Evolutionary conservation across 2,329 filamentous ascomycete genomes (phyloP).

Genomic region (Phialemonium atrogriseum): DNA sequence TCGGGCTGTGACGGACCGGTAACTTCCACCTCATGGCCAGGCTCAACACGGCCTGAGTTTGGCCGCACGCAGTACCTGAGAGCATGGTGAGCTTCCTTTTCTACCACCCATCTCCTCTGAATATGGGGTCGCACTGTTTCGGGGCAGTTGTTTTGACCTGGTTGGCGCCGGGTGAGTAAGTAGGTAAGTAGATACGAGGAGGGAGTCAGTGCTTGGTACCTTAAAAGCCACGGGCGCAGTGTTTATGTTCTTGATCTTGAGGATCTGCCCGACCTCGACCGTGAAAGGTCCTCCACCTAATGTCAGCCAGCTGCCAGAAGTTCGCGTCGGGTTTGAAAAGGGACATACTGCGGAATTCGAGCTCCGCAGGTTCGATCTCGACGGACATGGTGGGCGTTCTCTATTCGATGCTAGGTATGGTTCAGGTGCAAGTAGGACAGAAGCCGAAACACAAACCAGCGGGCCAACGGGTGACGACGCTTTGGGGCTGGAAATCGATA

Average conservation of each 20-base stretch:
- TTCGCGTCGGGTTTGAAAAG: constrained; percentile 2
- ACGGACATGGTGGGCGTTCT: constrained; percentile 77
- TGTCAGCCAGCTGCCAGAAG: constrained; percentile 13
- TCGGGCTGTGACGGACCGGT: constrained; percentile 55
- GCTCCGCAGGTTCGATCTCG: constrained; percentile 83
- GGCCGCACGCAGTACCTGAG: constrained; percentile 91
- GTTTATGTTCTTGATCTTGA: constrained; percentile 59
- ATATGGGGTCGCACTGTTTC: constrained; percentile 91
- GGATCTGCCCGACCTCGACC: constrained; percentile 54
- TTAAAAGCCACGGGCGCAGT: constrained; percentile 60
- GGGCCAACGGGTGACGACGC: not conserved
- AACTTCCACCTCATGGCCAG: constrained; percentile 83
- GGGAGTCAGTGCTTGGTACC: constrained; percentile 33
- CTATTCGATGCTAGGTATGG: no score
- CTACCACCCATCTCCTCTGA: no score
- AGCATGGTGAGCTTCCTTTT: no score
- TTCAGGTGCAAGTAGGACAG: no score
- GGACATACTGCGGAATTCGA: constrained; percentile 82
- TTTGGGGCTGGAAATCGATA: no score
- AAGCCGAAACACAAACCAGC: constrained; percentile 7
- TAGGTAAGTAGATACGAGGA: constrained; percentile 8
- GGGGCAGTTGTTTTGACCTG: constrained; percentile 98
- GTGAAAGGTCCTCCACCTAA: constrained; percentile 52
- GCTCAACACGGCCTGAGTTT: constrained; percentile 92
- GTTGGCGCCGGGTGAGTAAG: constrained; percentile 19